Evolutionary conservation across 2,329 filamentous ascomycete genomes (phyloP).

Genomic region (Eutypa lata): DNA sequence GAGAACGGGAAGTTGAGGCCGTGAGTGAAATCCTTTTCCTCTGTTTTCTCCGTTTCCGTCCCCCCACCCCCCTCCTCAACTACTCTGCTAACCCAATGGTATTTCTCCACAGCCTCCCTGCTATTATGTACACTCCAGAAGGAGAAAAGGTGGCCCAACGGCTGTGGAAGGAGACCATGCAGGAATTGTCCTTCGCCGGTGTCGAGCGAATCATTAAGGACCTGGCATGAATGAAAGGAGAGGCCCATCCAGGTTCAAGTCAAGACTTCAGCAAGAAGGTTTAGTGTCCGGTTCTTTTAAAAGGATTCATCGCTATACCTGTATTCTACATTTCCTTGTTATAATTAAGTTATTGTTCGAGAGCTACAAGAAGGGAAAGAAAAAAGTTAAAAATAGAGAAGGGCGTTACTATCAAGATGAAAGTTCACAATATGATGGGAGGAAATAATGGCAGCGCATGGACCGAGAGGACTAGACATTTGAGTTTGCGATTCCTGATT

Average conservation of each 20-base stretch:
- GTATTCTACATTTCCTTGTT: not conserved
- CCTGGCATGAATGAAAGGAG: not conserved
- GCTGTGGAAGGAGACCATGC: not conserved
- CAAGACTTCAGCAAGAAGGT: not conserved
- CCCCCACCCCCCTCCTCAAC: no score
- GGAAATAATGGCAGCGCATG: not conserved
- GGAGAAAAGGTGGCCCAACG: not conserved
- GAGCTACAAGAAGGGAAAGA: not conserved
- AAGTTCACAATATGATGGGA: not conserved
- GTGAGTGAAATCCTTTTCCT: not conserved
- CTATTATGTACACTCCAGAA: not conserved
- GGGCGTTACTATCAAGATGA: not conserved
- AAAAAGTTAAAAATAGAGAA: not conserved
- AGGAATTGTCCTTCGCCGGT: not conserved
- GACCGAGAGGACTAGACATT: not conserved
- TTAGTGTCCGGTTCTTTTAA: not conserved
- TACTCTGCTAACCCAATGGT: not conserved
- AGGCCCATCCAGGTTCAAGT: not conserved
- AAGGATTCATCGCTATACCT: not conserved
- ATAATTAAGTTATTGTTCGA: not conserved
- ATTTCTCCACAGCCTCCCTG: not conserved
- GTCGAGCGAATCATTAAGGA: conserved; percentile 1
- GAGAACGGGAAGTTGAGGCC: not conserved
- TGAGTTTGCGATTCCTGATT: not conserved
- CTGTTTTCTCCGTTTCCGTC: not conserved